Evolutionary conservation across 1,284 basidiomycete genomes (phyloP).

Genomic region (Ustilago loliicola): DNA sequence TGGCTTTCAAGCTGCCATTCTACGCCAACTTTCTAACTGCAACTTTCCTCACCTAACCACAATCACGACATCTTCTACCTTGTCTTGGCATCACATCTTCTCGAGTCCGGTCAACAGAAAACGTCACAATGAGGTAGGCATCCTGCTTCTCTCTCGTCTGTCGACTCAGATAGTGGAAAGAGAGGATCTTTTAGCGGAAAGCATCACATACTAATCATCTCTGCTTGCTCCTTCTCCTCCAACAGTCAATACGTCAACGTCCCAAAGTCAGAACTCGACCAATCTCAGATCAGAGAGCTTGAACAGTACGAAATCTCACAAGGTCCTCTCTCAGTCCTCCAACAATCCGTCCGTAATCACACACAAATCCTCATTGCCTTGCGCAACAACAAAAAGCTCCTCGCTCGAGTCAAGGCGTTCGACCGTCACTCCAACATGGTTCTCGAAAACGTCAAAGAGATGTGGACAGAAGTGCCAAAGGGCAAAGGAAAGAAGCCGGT

Average conservation of each 20-base stretch:
- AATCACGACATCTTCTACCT: background rate
- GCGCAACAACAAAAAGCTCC: slow-evolving; percentile 97
- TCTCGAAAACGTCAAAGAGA: slow-evolving; percentile 74
- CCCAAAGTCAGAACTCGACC: slow-evolving; percentile 96
- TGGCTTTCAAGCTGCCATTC: background rate
- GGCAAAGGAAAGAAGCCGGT: slow-evolving; percentile 98
- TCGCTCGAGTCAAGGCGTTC: slow-evolving; percentile 98
- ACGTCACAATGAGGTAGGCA: background rate
- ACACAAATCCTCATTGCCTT: slow-evolving; percentile 97
- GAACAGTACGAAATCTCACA: slow-evolving; percentile 74
- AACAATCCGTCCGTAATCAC: slow-evolving; percentile 97
- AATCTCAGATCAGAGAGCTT: slow-evolving; percentile 92
- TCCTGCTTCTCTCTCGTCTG: background rate
- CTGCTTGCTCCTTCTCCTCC: background rate
- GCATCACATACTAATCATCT: background rate
- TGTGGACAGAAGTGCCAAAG: slow-evolving; percentile 99
- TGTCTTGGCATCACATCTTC: background rate
- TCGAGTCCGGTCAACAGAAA: background rate
- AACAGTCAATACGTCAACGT: slow-evolving; percentile 94
- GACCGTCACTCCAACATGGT: slow-evolving; percentile 99
- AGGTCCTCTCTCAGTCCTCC: slow-evolving; percentile 95
- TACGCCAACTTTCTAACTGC: background rate
- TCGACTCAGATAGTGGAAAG: background rate
- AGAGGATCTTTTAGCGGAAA: no score
- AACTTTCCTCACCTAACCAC: background rate